A percentile compares a stretch with the other conserved stretches of the same genome.
These are phyloP conservation scores for Digitaria exilis DNA, from an alignment of 202 grass and related monocot species.

Conservation along the genomic window DNA sequence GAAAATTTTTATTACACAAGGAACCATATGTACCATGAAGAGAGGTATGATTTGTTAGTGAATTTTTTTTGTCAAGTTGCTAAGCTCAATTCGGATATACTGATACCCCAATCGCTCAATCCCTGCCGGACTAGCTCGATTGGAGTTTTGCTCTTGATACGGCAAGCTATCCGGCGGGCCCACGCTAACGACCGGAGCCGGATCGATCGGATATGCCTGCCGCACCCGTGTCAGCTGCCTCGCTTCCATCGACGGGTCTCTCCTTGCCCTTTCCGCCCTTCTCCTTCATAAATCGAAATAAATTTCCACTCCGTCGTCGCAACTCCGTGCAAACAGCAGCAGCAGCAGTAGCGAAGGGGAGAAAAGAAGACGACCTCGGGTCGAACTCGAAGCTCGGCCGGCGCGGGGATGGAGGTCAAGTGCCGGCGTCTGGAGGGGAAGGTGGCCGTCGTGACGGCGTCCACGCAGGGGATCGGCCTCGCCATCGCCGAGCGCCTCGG, in stretches of 20 bases:
- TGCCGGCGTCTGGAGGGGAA: constrained; percentile 74
- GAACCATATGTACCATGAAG: too few relatives aligned
- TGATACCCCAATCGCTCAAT: too few relatives aligned
- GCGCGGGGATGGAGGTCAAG: constrained; percentile 58
- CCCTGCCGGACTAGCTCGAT: too few relatives aligned
- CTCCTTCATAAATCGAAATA: not conserved
- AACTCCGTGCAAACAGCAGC: not conserved
- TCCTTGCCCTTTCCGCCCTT: accelerated
- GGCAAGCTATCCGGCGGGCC: not conserved
- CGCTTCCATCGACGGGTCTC: not conserved
- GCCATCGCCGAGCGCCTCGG: constrained; percentile 87
- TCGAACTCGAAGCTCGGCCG: not conserved
- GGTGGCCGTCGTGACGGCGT: constrained; percentile 93
- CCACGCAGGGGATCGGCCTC: constrained; percentile 88
- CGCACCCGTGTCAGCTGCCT: too few relatives aligned
- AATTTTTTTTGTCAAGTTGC: too few relatives aligned
- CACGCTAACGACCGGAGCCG: not conserved
- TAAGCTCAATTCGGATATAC: too few relatives aligned
- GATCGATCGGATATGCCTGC: too few relatives aligned
- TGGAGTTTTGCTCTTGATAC: not conserved
- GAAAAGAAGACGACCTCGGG: not conserved
- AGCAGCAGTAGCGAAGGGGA: not conserved
- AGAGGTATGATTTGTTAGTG: too few relatives aligned
- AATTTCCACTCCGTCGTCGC: not conserved
- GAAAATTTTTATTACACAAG: too few relatives aligned